Conservation (phyloP, 768 basidiomycete genomes). For the Wakefieldia striispora region DNA sequence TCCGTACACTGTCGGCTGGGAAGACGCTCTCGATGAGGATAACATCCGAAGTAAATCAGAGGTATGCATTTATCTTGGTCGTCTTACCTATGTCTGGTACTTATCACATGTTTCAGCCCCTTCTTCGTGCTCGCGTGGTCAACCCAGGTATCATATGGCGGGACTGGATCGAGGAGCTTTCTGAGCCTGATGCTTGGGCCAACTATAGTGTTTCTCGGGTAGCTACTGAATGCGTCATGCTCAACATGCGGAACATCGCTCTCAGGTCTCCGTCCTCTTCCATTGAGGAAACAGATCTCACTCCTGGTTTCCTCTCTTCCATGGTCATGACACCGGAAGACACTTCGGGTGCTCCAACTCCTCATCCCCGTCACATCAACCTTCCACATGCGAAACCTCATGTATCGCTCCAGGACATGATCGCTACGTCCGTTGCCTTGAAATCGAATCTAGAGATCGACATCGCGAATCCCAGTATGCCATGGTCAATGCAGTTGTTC, state of each 20-base stretch:
- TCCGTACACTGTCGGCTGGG: constrained; percentile 73
- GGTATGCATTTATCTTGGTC: constrained; percentile 39
- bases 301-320: constrained; percentile 8
- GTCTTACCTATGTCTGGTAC: background rate
- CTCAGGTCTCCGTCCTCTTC: constrained; percentile 39
- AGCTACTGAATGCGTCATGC: constrained; percentile 64
- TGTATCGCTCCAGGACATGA: constrained; percentile 76
- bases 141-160: constrained; percentile 72
- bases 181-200: constrained; percentile 64
- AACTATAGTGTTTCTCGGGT: constrained; percentile 61
- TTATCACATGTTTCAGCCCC: constrained; percentile 40
- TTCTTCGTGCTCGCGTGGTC: constrained; percentile 69
- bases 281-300: background rate
- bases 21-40: constrained; percentile 61
- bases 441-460: constrained; percentile 70
- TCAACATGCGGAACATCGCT: constrained; percentile 57
- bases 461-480: constrained; percentile 47
- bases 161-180: constrained; percentile 62
- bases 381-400: constrained; percentile 30
- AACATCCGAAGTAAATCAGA: constrained; percentile 71
- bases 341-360: constrained; percentile 24
- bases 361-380: constrained; percentile 35
- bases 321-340: constrained; percentile 20
- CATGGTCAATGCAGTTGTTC: constrained; percentile 52
- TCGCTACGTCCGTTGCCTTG: constrained; percentile 66